phyloP scores from a whole-genome alignment of 2,329 filamentous ascomycete species.

The Didymellaceae sp. region DNA sequence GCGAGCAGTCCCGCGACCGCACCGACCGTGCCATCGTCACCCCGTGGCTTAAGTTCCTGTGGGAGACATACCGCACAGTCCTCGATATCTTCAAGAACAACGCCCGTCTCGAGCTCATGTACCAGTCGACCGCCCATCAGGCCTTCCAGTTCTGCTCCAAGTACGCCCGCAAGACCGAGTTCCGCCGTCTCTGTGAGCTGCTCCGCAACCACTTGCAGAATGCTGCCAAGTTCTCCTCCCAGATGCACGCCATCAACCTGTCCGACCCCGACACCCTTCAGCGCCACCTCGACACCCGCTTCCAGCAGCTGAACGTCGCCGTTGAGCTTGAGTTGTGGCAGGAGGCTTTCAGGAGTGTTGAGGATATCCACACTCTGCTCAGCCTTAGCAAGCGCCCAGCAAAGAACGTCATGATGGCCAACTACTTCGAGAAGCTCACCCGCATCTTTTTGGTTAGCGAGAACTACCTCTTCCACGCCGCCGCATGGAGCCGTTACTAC shows the following conservation, averaged over 20 bases:
- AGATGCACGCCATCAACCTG: constrained; percentile 99
- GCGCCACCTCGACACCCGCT: constrained; percentile 95
- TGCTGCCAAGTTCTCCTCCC: constrained; percentile 96
- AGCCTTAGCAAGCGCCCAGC: constrained; percentile 97
- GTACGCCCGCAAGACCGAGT: constrained; percentile 98
- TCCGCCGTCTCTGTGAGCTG: constrained; percentile 96
- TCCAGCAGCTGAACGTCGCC: constrained; percentile 97
- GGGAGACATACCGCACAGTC: constrained; percentile 98
- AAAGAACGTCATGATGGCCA: constrained; percentile 99
- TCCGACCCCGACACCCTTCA: constrained; percentile 97
- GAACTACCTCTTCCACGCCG: constrained; percentile 99
- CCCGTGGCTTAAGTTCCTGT: constrained; percentile 98
- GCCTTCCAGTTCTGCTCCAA: constrained; percentile 99
- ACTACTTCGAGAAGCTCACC: constrained; percentile 99
- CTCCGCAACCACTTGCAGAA: constrained; percentile 99
- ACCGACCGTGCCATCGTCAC: constrained; percentile 98
- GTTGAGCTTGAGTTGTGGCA: constrained; percentile 99
- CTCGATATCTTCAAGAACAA: constrained; percentile 99
- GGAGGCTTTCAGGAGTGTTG: constrained; percentile 98
- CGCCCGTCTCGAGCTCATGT: constrained; percentile 94
- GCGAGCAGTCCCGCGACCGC: constrained; percentile 95
- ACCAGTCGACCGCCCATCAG: constrained; percentile 97
- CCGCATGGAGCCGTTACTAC: constrained; percentile 97
- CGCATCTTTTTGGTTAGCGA: constrained; percentile 98
- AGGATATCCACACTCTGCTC: constrained; percentile 97